These are phyloP conservation scores for Apophysomyces trapeziformis DNA, from an alignment of 371 early-diverging fungal species.

Conservation along the genomic window DNA sequence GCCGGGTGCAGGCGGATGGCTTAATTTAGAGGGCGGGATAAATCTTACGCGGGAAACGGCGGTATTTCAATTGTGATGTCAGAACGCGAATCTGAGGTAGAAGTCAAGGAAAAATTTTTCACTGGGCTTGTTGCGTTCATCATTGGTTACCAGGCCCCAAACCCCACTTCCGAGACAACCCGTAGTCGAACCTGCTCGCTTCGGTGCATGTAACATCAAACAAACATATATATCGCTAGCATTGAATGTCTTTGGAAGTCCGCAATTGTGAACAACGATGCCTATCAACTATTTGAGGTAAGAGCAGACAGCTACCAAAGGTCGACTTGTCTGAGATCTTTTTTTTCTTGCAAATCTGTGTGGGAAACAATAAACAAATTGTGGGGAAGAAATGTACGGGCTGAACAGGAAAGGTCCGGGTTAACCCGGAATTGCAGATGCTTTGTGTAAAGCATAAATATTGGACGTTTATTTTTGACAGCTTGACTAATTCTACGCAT, in stretches of 20 bases:
- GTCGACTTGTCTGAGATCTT: neutral
- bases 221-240: too few species aligned
- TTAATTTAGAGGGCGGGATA: slow-evolving; percentile 8
- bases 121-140: slow-evolving; percentile 1
- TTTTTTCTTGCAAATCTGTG: neutral
- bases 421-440: slow-evolving; percentile 10
- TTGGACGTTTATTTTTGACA: neutral
- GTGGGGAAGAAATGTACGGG: slow-evolving; percentile 5
- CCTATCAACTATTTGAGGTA: neutral
- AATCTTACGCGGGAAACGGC: slow-evolving; percentile 10
- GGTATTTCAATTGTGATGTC: slow-evolving; percentile 11
- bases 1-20: slow-evolving; percentile 12
- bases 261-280: neutral
- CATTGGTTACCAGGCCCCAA: neutral
- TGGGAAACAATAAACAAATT: slow-evolving; percentile 3
- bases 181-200: neutral
- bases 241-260: neutral
- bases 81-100: neutral
- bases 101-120: slow-evolving; percentile 3
- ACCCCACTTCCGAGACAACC: neutral
- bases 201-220: neutral
- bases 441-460: slow-evolving; percentile 3
- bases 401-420: slow-evolving; percentile 9
- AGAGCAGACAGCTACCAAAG: neutral
- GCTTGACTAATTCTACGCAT: neutral